phyloP scores from a whole-genome alignment of 1,139 yeast genomes.

The Hyphopichia fennica region DNA sequence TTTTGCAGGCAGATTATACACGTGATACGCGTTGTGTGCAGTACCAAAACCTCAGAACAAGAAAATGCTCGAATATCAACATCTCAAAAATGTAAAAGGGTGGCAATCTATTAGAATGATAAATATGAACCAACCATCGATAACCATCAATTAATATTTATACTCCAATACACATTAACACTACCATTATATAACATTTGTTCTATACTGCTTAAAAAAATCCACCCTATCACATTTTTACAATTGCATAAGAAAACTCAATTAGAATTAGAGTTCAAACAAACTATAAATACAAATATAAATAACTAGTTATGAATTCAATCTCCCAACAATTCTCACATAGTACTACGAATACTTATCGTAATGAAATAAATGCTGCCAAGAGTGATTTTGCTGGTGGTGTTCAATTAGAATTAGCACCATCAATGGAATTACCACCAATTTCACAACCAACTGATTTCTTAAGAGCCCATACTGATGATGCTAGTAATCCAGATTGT shows the following conservation, averaged over 20 bases:
- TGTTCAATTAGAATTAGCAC: constrained; percentile 50
- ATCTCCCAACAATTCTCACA: constrained; percentile 42
- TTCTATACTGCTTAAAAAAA: too few species aligned
- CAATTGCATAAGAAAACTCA: not conserved
- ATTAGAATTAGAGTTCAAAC: not conserved
- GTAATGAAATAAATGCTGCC: constrained; percentile 31
- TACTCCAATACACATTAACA: not conserved
- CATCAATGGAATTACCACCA: constrained; percentile 75
- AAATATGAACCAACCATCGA: not conserved
- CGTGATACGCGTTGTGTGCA: constrained; percentile 1
- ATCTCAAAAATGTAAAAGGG: constrained; percentile 1
- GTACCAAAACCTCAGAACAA: not conserved
- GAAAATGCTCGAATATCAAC: constrained; percentile 1
- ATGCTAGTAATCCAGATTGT: constrained; percentile 87
- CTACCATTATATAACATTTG: not conserved
- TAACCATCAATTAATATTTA: not conserved
- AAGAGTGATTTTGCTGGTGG: constrained; percentile 20
- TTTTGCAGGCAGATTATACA: not conserved
- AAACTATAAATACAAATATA: too few species aligned
- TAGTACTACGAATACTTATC: constrained; percentile 26
- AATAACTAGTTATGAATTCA: constrained; percentile 41
- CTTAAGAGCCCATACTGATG: constrained; percentile 96
- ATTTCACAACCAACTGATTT: constrained; percentile 92
- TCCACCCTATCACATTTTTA: not conserved
- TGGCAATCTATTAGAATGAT: not conserved